These are phyloP conservation scores for Parascedosporium putredinis DNA, from an alignment of 2,329 filamentous ascomycete genomes.

Conservation along the genomic window DNA sequence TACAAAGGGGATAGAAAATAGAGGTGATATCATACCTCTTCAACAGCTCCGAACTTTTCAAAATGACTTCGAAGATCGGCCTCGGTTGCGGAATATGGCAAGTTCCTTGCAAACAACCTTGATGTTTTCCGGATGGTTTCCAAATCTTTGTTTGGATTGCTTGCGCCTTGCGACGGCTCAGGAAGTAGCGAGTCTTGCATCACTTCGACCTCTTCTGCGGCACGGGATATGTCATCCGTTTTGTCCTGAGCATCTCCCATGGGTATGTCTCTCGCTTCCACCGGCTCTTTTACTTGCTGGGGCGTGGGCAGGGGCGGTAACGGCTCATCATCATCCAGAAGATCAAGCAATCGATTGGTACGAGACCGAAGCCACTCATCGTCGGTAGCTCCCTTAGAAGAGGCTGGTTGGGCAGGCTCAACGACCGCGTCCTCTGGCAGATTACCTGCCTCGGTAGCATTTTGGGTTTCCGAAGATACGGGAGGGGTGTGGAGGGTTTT, in stretches of 20 bases:
- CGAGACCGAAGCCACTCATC: conserved; percentile 86
- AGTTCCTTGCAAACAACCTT: conserved; percentile 79
- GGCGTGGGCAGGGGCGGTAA: background rate
- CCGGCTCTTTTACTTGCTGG: background rate
- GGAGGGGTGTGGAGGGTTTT: background rate
- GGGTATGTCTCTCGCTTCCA: background rate
- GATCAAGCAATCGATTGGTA: conserved; percentile 75
- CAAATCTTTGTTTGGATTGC: conserved; percentile 21
- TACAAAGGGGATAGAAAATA: conserved; percentile 12
- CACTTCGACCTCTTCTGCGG: background rate
- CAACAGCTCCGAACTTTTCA: conserved; percentile 58
- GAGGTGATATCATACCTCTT: conserved; percentile 73
- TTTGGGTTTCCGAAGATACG: background rate
- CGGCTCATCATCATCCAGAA: conserved; percentile 63
- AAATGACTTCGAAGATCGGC: conserved; percentile 68
- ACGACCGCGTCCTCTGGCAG: background rate
- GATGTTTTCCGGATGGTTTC: conserved; percentile 60
- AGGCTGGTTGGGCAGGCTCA: conserved; percentile 5
- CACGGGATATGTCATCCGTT: background rate
- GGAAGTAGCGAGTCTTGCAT: background rate
- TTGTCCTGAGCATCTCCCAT: background rate
- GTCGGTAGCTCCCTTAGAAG: conserved; percentile 48
- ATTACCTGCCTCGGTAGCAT: background rate
- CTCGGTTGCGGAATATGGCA: conserved; percentile 70
- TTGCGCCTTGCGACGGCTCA: background rate